Percentiles rank a stretch among this genome's conserved stretches.
phyloP scores from a whole-genome alignment of 148 eudicot species.

The Drosera capensis region DNA sequence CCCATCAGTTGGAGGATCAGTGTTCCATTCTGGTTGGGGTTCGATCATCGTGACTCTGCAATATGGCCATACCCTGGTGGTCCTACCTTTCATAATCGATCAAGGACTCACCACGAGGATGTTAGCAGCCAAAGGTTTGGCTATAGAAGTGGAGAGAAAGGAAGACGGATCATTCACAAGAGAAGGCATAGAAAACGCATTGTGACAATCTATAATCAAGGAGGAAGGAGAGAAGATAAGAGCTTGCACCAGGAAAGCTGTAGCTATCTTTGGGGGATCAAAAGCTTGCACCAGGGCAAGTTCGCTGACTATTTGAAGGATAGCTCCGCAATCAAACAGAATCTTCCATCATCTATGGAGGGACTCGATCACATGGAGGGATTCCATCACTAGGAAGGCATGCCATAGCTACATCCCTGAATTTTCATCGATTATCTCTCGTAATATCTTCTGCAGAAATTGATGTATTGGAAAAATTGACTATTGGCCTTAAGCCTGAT shows the following conservation, averaged over 20 bases:
- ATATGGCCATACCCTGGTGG: constrained; percentile 11
- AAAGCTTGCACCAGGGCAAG: constrained; percentile 9
- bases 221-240: constrained; percentile 13
- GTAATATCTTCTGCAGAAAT: too few relatives aligned
- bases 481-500: too few relatives aligned
- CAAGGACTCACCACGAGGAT: constrained; percentile 21
- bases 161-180: constrained; percentile 13
- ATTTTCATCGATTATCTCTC: too few relatives aligned
- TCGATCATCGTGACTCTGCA: constrained; percentile 12
- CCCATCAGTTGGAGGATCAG: constrained; percentile 9
- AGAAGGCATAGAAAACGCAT: constrained; percentile 4
- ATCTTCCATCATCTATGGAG: too few relatives aligned
- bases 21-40: constrained; percentile 22
- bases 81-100: constrained; percentile 13
- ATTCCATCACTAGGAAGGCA: too few relatives aligned
- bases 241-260: constrained; percentile 5
- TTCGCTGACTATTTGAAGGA: constrained; percentile 12
- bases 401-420: too few relatives aligned
- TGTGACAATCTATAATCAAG: constrained; percentile 8
- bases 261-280: constrained; percentile 3
- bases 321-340: too few relatives aligned
- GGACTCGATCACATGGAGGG: too few relatives aligned
- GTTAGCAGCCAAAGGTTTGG: constrained; percentile 19
- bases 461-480: too few relatives aligned
- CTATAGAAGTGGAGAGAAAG: constrained; percentile 15